Evolutionary conservation across 164 flowering plant genomes (phyloP).

Genomic region (Taxillus chinensis): DNA sequence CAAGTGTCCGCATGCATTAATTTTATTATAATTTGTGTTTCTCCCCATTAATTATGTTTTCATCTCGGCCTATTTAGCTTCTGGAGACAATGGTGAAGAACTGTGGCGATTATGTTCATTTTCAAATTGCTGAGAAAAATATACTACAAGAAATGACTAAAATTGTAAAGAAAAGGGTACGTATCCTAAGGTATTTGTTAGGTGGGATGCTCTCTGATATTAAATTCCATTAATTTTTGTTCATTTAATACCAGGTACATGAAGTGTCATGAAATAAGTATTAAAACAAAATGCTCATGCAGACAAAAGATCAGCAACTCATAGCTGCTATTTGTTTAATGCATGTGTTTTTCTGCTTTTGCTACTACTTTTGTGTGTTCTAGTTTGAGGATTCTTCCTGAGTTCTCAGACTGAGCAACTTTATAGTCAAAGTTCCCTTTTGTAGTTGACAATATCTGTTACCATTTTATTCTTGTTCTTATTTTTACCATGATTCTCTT

Average conservation of each 20-base stretch:
- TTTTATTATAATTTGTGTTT: too few species aligned
- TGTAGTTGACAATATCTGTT: background rate
- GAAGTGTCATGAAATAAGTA: too few species aligned
- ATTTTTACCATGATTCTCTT: background rate
- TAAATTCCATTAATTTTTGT: too few species aligned
- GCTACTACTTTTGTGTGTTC: background rate
- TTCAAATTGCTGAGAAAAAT: slow-evolving; percentile 57
- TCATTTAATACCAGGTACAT: too few species aligned
- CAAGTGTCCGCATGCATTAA: too few species aligned
- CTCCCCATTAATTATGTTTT: background rate
- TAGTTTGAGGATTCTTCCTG: background rate
- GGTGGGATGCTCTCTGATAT: background rate
- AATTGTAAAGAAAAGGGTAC: slow-evolving; percentile 71
- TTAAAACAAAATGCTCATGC: too few species aligned
- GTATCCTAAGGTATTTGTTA: background rate
- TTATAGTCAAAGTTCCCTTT: background rate
- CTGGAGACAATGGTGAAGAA: slow-evolving; percentile 81
- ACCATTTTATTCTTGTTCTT: background rate
- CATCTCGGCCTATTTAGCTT: slow-evolving; percentile 30
- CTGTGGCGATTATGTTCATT: slow-evolving; percentile 65
- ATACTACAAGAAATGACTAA: slow-evolving; percentile 65
- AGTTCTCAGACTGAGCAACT: background rate
- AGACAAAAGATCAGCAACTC: too few species aligned
- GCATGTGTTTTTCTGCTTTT: background rate
- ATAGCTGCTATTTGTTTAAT: too few species aligned